These are phyloP conservation scores for Hawksworthiomyces lignivorus DNA, from an alignment of 2,329 filamentous ascomycete species.

Conservation along the genomic window DNA sequence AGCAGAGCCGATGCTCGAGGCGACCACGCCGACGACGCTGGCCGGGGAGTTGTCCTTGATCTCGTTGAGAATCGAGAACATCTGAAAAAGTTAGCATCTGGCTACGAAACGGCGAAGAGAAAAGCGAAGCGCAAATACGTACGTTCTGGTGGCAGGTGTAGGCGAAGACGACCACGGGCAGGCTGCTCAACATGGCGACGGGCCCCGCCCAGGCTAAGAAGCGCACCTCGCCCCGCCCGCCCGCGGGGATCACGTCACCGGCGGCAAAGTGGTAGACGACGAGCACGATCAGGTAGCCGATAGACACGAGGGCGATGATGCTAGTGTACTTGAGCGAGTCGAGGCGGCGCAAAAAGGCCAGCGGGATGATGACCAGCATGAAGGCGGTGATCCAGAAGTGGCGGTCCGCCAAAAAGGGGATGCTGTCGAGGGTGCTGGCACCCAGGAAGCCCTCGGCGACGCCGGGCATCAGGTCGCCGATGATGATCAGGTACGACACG, in stretches of 20 bases:
- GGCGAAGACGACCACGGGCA: slow-evolving; percentile 97
- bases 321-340: slow-evolving; percentile 98
- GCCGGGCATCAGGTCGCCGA: slow-evolving; percentile 95
- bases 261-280: slow-evolving; percentile 88
- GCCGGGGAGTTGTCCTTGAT: slow-evolving; percentile 73
- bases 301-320: slow-evolving; percentile 81
- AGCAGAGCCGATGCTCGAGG: slow-evolving; percentile 80
- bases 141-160: slow-evolving; percentile 99
- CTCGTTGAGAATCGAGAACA: slow-evolving; percentile 98
- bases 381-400: slow-evolving; percentile 98
- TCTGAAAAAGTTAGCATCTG: slow-evolving; percentile 41
- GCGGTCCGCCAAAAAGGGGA: slow-evolving; percentile 74
- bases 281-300: slow-evolving; percentile 86
- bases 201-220: slow-evolving; percentile 72
- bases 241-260: slow-evolving; percentile 66
- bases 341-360: slow-evolving; percentile 83
- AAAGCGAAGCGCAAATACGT: slow-evolving; percentile 11
- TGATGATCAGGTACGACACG: slow-evolving; percentile 97
- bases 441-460: slow-evolving; percentile 82
- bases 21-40: slow-evolving; percentile 71
- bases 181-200: slow-evolving; percentile 69
- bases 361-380: slow-evolving; percentile 90
- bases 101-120: neutral
- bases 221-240: slow-evolving; percentile 65
- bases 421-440: slow-evolving; percentile 51